phyloP scores from a whole-genome alignment of 2,329 filamentous ascomycete genomes.

The Clonostachys solani region DNA sequence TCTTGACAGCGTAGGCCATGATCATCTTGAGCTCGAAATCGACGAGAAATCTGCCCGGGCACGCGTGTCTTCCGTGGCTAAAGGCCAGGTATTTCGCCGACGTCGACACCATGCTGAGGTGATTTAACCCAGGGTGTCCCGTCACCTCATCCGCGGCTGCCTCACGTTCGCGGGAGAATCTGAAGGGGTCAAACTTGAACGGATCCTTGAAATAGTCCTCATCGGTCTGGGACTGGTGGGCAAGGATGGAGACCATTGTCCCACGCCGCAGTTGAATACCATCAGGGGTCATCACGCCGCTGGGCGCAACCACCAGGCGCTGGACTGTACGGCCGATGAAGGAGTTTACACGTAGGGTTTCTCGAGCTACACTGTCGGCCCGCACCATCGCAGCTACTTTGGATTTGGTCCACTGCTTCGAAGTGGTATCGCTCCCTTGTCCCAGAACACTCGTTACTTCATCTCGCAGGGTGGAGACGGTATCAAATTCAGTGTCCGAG shows the following conservation, averaged over 20 bases:
- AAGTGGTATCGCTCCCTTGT: neutral
- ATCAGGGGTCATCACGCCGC: no score
- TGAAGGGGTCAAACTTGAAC: slow-evolving; percentile 31
- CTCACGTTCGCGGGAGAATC: slow-evolving; percentile 23
- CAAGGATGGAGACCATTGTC: no score
- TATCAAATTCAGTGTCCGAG: slow-evolving; percentile 27
- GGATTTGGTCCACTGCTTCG: slow-evolving; percentile 30
- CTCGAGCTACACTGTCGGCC: slow-evolving; percentile 34
- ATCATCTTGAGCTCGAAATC: slow-evolving; percentile 30
- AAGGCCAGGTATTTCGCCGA: slow-evolving; percentile 25
- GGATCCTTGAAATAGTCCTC: slow-evolving; percentile 19
- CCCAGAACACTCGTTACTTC: slow-evolving; percentile 25
- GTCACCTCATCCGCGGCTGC: slow-evolving; percentile 15
- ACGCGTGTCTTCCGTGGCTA: slow-evolving; percentile 29
- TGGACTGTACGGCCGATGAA: no score
- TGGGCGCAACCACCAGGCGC: no score
- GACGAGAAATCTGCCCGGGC: slow-evolving; percentile 31
- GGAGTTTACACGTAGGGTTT: slow-evolving; percentile 24
- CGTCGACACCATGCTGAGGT: slow-evolving; percentile 15
- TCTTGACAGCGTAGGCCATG: slow-evolving; percentile 20
- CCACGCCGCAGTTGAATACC: no score
- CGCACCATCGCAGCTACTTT: slow-evolving; percentile 26
- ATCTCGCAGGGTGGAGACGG: slow-evolving; percentile 26
- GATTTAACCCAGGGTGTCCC: no score
- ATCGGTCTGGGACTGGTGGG: no score